These are phyloP conservation scores for Candolleomyces aberdarensis DNA, from an alignment of 768 basidiomycete genomes.

Conservation along the genomic window DNA sequence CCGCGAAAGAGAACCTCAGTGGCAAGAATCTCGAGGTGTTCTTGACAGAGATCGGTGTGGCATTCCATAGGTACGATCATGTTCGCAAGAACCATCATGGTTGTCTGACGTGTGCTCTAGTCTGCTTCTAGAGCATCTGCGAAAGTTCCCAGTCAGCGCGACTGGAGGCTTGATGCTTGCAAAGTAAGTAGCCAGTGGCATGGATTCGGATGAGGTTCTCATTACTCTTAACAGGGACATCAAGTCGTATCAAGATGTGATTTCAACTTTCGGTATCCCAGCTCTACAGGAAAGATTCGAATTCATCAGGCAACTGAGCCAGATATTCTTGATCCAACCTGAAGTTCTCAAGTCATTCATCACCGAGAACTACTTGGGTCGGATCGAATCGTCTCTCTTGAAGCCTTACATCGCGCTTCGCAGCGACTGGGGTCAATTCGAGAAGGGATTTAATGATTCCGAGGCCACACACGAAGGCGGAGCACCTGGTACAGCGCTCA, in stretches of 20 bases:
- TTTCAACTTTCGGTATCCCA: conserved; percentile 78
- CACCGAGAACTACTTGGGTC: conserved; percentile 88
- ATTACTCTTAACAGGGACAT: conserved; percentile 62
- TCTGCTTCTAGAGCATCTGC: conserved; percentile 88
- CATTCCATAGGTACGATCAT: conserved; percentile 76
- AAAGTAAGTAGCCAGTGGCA: conserved; percentile 59
- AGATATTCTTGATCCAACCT: conserved; percentile 94
- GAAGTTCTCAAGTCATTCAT: conserved; percentile 96
- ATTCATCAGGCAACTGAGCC: conserved; percentile 95
- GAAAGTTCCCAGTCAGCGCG: conserved; percentile 95
- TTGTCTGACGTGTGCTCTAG: conserved; percentile 34
- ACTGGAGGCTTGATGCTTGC: conserved; percentile 98
- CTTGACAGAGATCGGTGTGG: conserved; percentile 89
- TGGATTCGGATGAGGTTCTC: not conserved
- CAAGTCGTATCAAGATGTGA: conserved; percentile 91
- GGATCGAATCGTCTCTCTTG: conserved; percentile 83
- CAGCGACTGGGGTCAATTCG: conserved; percentile 87
- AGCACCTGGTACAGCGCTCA: conserved; percentile 45
- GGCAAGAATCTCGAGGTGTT: conserved; percentile 94
- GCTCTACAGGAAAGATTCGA: conserved; percentile 93
- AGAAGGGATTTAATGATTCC: conserved; percentile 71
- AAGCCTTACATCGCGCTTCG: conserved; percentile 89
- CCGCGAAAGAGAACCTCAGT: conserved; percentile 70
- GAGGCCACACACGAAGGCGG: conserved; percentile 41
- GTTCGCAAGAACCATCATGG: not conserved